A percentile compares a stretch with the other conserved stretches of the same genome.
Evolutionary conservation across 176 grass and related monocot genomes (phyloP).

Genomic region (Oryza australiensis): DNA sequence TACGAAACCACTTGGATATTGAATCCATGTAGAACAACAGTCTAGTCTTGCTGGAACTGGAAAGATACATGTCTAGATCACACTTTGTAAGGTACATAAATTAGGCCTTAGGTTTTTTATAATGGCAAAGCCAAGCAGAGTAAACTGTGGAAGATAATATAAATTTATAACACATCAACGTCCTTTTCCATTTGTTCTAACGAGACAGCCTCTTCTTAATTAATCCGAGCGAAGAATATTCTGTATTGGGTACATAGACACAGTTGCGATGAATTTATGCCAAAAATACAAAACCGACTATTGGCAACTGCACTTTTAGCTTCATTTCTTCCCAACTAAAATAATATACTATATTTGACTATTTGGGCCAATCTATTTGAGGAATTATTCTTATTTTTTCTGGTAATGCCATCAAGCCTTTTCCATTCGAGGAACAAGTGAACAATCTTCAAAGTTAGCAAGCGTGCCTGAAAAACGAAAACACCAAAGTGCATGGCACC

Average conservation of each 20-base stretch:
- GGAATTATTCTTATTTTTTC: constrained; percentile 19
- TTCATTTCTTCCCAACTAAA: not conserved
- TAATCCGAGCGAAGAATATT: constrained; percentile 1
- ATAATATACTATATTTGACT: constrained; percentile 28
- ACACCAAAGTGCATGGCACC: not conserved
- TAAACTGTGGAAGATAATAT: not conserved
- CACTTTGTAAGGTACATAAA: too few species aligned
- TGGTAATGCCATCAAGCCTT: constrained; percentile 24
- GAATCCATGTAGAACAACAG: too few species aligned
- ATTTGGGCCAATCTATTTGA: not conserved
- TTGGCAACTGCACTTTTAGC: constrained; percentile 2
- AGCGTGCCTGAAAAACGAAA: not conserved
- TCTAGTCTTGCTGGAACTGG: too few species aligned
- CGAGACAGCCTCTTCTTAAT: not conserved
- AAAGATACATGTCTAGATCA: too few species aligned
- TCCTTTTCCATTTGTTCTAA: not conserved
- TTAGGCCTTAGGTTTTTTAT: too few species aligned
- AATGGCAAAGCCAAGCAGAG: too few species aligned
- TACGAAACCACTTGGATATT: too few species aligned
- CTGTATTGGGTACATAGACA: not conserved
- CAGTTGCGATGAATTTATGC: not conserved
- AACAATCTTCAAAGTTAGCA: constrained; percentile 34
- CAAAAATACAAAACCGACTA: not conserved
- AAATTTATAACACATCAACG: not conserved
- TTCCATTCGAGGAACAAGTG: constrained; percentile 50